Conservation (phyloP, 257 asterid species). For the Fraxinus quadrangulata region DNA sequence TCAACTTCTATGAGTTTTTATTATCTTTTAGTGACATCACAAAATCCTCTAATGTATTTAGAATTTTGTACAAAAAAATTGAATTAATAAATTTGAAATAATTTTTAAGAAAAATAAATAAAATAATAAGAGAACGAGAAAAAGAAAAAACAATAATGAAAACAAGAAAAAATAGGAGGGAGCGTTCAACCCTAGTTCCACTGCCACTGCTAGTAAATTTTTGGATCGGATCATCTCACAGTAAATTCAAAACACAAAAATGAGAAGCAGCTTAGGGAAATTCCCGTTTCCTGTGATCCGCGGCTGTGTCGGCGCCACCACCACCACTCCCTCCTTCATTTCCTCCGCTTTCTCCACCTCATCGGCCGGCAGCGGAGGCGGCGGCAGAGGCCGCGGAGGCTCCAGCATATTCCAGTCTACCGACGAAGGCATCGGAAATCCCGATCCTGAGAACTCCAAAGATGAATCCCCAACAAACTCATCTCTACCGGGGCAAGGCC, state of each 20-base stretch:
- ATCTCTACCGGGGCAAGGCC: slow-evolving; percentile 46
- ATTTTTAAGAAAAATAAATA: no score
- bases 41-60: no score
- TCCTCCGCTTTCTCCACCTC: slow-evolving; percentile 40
- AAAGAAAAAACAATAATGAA: neutral
- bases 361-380: slow-evolving; percentile 40
- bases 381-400: slow-evolving; percentile 65
- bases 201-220: neutral
- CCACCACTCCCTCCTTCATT: slow-evolving; percentile 47
- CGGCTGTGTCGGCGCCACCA: slow-evolving; percentile 31
- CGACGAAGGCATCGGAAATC: slow-evolving; percentile 24
- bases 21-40: no score
- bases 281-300: slow-evolving; percentile 46
- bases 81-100: no score
- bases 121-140: no score
- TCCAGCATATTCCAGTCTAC: slow-evolving; percentile 35
- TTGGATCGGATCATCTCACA: slow-evolving; percentile 17
- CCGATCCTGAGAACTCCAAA: slow-evolving; percentile 33
- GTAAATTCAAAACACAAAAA: slow-evolving; percentile 25
- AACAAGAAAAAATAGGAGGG: neutral
- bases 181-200: neutral
- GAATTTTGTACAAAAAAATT: no score
- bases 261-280: slow-evolving; percentile 67
- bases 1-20: no score
- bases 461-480: slow-evolving; percentile 21